These are phyloP conservation scores for Pneumocystis murina DNA, from an alignment of 1,139 yeast genomes.

Conservation along the genomic window DNA sequence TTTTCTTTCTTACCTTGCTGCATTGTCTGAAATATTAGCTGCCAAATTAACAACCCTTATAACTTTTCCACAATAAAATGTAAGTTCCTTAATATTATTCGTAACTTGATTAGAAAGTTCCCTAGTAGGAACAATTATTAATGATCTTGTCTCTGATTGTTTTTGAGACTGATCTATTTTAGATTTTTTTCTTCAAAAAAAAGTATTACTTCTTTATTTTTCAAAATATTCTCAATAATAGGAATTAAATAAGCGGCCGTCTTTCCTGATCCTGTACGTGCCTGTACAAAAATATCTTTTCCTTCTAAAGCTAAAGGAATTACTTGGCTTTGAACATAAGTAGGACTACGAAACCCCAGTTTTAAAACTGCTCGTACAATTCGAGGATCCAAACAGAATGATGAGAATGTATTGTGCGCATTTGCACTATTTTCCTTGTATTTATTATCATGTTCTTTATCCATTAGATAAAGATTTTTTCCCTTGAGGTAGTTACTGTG, in stretches of 20 bases:
- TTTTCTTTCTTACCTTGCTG: constrained; percentile 27
- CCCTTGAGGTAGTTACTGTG: not conserved
- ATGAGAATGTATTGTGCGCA: not conserved
- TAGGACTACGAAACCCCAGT: constrained; percentile 72
- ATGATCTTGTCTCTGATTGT: constrained; percentile 28
- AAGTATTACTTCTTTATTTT: constrained; percentile 13
- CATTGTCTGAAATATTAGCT: constrained; percentile 55
- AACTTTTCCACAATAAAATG: constrained; percentile 54
- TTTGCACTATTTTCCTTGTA: not conserved
- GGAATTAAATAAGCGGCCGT: constrained; percentile 77
- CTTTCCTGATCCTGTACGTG: constrained; percentile 84
- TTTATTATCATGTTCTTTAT: not conserved
- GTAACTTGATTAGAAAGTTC: constrained; percentile 76
- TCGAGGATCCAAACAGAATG: constrained; percentile 51
- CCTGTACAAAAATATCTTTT: constrained; percentile 75
- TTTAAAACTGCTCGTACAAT: constrained; percentile 63
- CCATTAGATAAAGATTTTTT: not conserved
- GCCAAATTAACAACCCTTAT: constrained; percentile 61
- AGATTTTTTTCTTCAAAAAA: not conserved
- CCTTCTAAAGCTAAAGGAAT: constrained; percentile 80
- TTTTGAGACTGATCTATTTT: not conserved
- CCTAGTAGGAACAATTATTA: constrained; percentile 70
- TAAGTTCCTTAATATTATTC: constrained; percentile 51
- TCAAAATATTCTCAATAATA: constrained; percentile 50
- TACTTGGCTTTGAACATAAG: constrained; percentile 80